Base-by-base conservation (phyloP, 2,329 filamentous ascomycete species). In the Penicillium freii region DNA sequence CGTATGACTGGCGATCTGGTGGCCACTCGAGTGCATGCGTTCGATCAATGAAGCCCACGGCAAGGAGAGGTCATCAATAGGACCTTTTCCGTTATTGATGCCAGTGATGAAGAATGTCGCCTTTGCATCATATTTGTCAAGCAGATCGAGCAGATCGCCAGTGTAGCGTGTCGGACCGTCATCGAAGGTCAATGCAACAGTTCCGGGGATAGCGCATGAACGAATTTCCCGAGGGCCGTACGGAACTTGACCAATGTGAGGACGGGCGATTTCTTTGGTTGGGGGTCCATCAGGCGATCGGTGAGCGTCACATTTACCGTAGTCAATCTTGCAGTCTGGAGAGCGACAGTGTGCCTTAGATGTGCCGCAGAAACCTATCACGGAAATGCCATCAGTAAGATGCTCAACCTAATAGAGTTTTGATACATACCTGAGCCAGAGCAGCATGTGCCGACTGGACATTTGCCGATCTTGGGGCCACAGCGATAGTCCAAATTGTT, bases 81-180 rank as follows among this genome's bases (percentile, higher is more conserved):
- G 61, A 17, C 78, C 79, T 59, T 77, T 78, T 19, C 71, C 76
- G 46, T 77, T 80, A 60, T 78, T 80, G 51, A 78, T 73, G 4
- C 80, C 80, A 13, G 76, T 84, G 59, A 89, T 78, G 71, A 88
- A 89, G 70, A 90, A 90, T 2, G 87, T 89, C 1, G 85, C 87
- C 62, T 84, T 86, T 15, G 84, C 85, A 29, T 81, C 75, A 66
- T 87, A 86, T 27, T 74, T 77, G 58, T 80, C 78, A 45, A 89
- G 78, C 53, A 87, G 77, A 65, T 88, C 82, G 13, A 89, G 77
- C 13, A 89, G 78, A 59, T 86, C 81, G 40, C 74, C 73, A 1
- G 86, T 89, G 70, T 85, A 87, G 21, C 78, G 71, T 61, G 82
- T 83, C 23, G 86, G 87, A 1, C 87, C 87, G 68, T 89, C 87